phyloP scores from a whole-genome alignment of 768 basidiomycete genomes.

The Suillus variegatus region DNA sequence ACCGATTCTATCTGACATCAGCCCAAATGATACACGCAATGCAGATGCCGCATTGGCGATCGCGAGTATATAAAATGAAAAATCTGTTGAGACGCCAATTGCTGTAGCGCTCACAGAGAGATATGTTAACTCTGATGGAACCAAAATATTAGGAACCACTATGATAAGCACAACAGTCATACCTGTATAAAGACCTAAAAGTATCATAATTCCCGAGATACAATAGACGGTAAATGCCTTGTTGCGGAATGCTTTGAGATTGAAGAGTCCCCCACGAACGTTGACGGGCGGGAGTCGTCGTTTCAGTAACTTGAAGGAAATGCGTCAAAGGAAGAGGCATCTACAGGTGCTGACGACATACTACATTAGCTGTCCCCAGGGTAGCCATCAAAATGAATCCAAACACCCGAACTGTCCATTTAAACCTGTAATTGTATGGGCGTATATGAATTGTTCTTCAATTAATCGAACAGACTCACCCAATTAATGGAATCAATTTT shows the following conservation, averaged over 20 bases:
- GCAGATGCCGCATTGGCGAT: slow-evolving; percentile 69
- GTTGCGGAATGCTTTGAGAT: slow-evolving; percentile 49
- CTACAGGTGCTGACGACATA: slow-evolving; percentile 28
- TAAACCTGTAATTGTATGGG: slow-evolving; percentile 47
- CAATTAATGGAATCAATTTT: slow-evolving; percentile 53
- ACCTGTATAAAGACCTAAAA: slow-evolving; percentile 74
- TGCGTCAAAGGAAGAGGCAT: not conserved
- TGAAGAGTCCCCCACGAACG: slow-evolving; percentile 58
- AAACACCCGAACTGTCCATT: slow-evolving; percentile 74
- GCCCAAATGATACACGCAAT: slow-evolving; percentile 54
- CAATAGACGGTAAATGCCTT: slow-evolving; percentile 58
- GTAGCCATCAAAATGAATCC: slow-evolving; percentile 60
- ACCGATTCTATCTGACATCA: slow-evolving; percentile 59
- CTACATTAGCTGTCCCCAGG: slow-evolving; percentile 57
- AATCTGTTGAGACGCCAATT: slow-evolving; percentile 48
- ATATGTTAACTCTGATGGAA: slow-evolving; percentile 59
- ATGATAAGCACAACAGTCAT: slow-evolving; percentile 11
- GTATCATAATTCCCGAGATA: slow-evolving; percentile 53
- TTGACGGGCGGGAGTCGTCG: slow-evolving; percentile 57
- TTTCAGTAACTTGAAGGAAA: slow-evolving; percentile 27
- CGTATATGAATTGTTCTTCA: not conserved
- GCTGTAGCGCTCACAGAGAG: slow-evolving; percentile 57
- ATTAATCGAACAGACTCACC: slow-evolving; percentile 54
- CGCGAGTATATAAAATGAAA: slow-evolving; percentile 66
- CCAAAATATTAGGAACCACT: slow-evolving; percentile 13